Conservation (phyloP, 2,329 filamentous ascomycete genomes). For the Fusarium decemcellulare region DNA sequence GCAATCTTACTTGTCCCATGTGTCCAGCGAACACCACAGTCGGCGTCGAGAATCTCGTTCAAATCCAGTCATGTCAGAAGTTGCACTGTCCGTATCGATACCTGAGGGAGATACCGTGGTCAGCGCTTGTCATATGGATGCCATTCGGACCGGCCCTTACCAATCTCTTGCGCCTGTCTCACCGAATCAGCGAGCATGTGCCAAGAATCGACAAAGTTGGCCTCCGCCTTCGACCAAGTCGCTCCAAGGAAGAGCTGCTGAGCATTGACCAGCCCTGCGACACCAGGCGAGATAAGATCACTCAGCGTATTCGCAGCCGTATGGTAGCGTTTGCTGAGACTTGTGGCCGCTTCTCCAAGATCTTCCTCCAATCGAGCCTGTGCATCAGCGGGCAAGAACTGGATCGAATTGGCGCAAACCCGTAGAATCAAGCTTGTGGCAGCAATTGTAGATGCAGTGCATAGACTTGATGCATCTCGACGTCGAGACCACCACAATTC, state of each 20-base stretch:
- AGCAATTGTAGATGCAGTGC: neutral
- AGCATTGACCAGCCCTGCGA: neutral
- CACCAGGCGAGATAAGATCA: neutral
- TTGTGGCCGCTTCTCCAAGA: neutral
- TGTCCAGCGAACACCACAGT: neutral
- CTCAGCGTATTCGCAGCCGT: neutral
- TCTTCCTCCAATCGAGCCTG: neutral
- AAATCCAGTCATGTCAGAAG: neutral
- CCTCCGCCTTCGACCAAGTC: neutral
- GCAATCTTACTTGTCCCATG: neutral
- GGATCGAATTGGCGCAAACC: neutral
- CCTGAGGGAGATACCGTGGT: neutral
- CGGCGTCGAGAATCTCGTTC: neutral
- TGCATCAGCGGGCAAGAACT: neutral
- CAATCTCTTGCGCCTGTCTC: neutral
- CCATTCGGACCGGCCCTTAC: neutral
- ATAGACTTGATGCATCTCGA: neutral
- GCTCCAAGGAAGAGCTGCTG: constrained; percentile 1
- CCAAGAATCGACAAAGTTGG: neutral
- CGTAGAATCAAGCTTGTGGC: neutral
- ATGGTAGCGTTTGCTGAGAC: neutral
- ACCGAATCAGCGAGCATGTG: neutral
- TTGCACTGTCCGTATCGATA: neutral
- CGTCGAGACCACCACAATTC: neutral
- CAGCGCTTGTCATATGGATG: too few relatives aligned